phyloP scores from a whole-genome alignment of 371 early-diverging fungal genomes.

The Chytridium lagenaria region DNA sequence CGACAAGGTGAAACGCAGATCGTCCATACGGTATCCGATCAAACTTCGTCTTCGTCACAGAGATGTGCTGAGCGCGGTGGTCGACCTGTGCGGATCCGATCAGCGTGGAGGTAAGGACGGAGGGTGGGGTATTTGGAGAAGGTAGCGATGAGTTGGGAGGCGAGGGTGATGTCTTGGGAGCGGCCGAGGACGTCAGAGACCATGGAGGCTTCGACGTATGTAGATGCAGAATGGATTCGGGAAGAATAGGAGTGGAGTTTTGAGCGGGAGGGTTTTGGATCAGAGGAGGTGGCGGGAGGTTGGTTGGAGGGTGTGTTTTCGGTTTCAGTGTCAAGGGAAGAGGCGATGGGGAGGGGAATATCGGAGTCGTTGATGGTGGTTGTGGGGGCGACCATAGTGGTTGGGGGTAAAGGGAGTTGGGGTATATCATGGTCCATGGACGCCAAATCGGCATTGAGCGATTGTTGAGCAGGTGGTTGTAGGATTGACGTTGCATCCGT shows the following conservation, averaged over 20 bases:
- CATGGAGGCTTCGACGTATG: constrained; percentile 20
- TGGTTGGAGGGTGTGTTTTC: too few relatives aligned
- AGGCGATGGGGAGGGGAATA: too few relatives aligned
- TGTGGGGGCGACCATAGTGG: constrained; percentile 1
- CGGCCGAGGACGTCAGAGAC: constrained; percentile 58
- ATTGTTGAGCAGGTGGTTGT: too few relatives aligned
- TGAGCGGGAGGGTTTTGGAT: constrained; percentile 17
- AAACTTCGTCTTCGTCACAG: background rate
- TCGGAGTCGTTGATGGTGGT: constrained; percentile 7
- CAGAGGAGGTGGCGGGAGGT: too few relatives aligned
- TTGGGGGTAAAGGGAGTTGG: background rate
- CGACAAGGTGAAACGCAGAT: constrained; percentile 41
- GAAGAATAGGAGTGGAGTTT: too few relatives aligned
- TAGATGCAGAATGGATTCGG: constrained; percentile 24
- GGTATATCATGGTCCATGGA: background rate
- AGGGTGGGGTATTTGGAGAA: constrained; percentile 83
- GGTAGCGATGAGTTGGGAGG: constrained; percentile 84
- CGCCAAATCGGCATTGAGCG: too few relatives aligned
- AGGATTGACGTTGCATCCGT: background rate
- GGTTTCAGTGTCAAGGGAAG: too few relatives aligned
- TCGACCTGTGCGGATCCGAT: constrained; percentile 23
- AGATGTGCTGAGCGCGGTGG: background rate
- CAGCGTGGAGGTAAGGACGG: constrained; percentile 67
- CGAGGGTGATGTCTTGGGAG: constrained; percentile 83
- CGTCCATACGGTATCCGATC: constrained; percentile 9